Base-by-base conservation (phyloP, 257 asterid genomes). In the Solanum etuberosum region DNA sequence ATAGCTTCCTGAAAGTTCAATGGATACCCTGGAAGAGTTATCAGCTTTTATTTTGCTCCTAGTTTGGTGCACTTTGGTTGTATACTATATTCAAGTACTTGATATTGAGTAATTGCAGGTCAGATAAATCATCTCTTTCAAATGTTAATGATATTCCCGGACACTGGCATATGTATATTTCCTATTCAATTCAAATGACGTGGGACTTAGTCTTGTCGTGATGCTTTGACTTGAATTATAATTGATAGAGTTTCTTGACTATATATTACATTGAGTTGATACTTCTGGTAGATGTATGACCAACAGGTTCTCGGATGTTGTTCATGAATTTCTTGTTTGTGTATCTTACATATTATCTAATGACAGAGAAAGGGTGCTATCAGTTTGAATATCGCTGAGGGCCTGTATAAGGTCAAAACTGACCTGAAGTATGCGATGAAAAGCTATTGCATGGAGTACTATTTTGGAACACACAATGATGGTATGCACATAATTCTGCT, bases 401-500 rank as follows among this genome's bases (percentile, higher is more conserved):
- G 90, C 92, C 87, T 94, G 89, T 94, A 91, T 91, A 94, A 91
- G 93, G 95, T 93, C 92, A 94, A 92, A 89, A 92, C 95, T 63
- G 98, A 94, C 91, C 91, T 95, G 92, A 96, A 92, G 88, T 92
- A 95, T 90, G 98, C 96, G 31, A 82, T 43, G 91, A 95, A 92
- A 94, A 93, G 90, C 90, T 96, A 96, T 92, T 89, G 90, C 87
- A 91, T 96, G 98, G 99, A 96, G 92, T 95, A 92, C 92, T 93
- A 89, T 92, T 96, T 96, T 82, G 89, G 91, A 65, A 87, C 92
- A 88, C 85, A 38, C 74, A 87, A 63, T 89, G 91, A 90, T 34
- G 98, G 98, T 94, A 95, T 77, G 48, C 73, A 76, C 86, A 32
- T 40, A 38, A 63, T 83, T 42, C 90, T 65, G 71, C 74, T 71